Percentiles rank a stretch among this genome's conserved stretches.
phyloP scores from a whole-genome alignment of 371 early-diverging fungal species.

The Encephalitozoon hellem region DNA sequence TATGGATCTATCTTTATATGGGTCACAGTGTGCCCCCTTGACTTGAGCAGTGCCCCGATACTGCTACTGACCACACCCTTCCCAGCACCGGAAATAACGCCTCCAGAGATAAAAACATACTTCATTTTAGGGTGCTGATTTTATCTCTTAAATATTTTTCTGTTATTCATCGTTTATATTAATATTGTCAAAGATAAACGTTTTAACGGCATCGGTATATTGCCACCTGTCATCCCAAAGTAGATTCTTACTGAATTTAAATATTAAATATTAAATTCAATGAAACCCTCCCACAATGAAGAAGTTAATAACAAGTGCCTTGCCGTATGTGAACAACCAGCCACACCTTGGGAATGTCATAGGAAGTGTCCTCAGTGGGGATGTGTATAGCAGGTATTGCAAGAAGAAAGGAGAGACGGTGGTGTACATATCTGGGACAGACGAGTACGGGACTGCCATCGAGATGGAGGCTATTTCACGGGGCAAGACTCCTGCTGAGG shows the following conservation, averaged over 20 bases:
- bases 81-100: constrained; percentile 94
- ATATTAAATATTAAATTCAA: background rate
- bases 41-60: constrained; percentile 86
- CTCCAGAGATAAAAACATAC: constrained; percentile 91
- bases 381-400: constrained; percentile 84
- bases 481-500: constrained; percentile 66
- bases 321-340: constrained; percentile 98
- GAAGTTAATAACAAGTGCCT: constrained; percentile 80
- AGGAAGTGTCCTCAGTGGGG: constrained; percentile 92
- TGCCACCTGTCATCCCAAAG: background rate
- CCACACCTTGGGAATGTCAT: constrained; percentile 99
- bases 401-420: constrained; percentile 79
- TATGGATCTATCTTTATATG: constrained; percentile 99
- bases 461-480: constrained; percentile 83
- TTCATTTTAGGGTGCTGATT: constrained; percentile 40
- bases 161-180: background rate
- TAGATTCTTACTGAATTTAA: background rate
- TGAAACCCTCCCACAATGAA: background rate
- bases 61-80: constrained; percentile 95
- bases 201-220: background rate
- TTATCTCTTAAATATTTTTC: background rate
- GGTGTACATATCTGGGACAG: constrained; percentile 92
- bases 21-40: constrained; percentile 80
- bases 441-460: constrained; percentile 99
- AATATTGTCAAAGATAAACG: background rate